Conservation (phyloP, 2,329 filamentous ascomycete genomes). For the Hypoxylon sp. region DNA sequence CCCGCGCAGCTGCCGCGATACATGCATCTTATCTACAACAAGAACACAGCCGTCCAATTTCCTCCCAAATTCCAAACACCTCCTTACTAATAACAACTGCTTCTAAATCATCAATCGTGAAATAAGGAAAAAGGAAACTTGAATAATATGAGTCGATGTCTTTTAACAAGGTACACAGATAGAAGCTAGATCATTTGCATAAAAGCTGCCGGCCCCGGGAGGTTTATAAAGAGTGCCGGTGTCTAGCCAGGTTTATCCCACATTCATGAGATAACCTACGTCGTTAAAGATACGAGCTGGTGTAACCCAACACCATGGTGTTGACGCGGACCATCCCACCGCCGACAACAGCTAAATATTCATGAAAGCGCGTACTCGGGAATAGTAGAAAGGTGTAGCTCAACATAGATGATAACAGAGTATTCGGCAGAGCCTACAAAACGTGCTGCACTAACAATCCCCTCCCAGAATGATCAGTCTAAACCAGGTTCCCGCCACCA, state of each 20-base stretch:
- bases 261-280: neutral
- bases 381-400: too few relatives aligned
- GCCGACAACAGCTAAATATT: too few relatives aligned
- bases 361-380: too few relatives aligned
- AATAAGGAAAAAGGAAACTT: neutral
- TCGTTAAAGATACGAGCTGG: neutral
- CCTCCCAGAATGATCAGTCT: constrained; percentile 16
- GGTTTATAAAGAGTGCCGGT: too few relatives aligned
- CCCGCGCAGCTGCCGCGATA: too few relatives aligned
- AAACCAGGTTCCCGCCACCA: constrained; percentile 51
- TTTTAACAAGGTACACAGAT: neutral
- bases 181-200: too few relatives aligned
- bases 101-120: neutral
- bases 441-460: too few relatives aligned
- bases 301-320: neutral
- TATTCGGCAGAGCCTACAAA: too few relatives aligned
- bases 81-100: constrained; percentile 1
- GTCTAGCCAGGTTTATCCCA: neutral
- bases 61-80: constrained; percentile 8
- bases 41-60: constrained; percentile 17
- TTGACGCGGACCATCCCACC: neutral
- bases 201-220: too few relatives aligned
- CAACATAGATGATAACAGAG: too few relatives aligned
- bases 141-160: neutral
- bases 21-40: constrained; percentile 14